Percentiles rank a stretch among this genome's conserved stretches.
phyloP scores from a whole-genome alignment of 257 asterid genomes.

The Solanum pinnatisectum region DNA sequence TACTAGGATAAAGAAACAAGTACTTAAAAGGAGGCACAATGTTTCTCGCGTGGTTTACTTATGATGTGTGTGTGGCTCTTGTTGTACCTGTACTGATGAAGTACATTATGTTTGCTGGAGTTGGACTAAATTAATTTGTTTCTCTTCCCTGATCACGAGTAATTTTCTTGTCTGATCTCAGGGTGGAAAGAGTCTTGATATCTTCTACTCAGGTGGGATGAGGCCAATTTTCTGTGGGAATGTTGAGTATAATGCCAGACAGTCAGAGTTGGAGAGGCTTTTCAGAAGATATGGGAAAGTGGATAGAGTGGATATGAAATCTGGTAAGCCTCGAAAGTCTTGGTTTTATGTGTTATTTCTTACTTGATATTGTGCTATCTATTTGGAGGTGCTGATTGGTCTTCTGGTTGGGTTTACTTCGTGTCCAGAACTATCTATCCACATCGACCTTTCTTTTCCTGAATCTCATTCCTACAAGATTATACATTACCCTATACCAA shows the following conservation, averaged over 20 bases:
- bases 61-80: not conserved
- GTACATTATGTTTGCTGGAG: not conserved
- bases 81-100: not conserved
- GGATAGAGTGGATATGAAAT: conserved; percentile 79
- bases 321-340: conserved; percentile 38
- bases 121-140: not conserved
- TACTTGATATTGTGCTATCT: not conserved
- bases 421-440: not conserved
- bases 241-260: conserved; percentile 71
- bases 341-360: not conserved
- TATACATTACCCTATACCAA: not conserved
- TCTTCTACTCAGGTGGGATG: conserved; percentile 32
- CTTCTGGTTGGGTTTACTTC: not conserved
- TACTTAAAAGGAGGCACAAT: not conserved
- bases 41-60: not conserved
- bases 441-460: not conserved
- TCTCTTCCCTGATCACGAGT: not conserved
- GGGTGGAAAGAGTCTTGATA: not conserved
- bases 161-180: not conserved
- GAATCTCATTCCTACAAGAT: not conserved
- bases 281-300: conserved; percentile 74
- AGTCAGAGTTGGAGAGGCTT: conserved; percentile 70
- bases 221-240: conserved; percentile 78
- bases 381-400: not conserved
- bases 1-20: not conserved